These are phyloP conservation scores for Adiantum capillusveneris DNA, from an alignment of 75 land plant species.

Conservation along the genomic window DNA sequence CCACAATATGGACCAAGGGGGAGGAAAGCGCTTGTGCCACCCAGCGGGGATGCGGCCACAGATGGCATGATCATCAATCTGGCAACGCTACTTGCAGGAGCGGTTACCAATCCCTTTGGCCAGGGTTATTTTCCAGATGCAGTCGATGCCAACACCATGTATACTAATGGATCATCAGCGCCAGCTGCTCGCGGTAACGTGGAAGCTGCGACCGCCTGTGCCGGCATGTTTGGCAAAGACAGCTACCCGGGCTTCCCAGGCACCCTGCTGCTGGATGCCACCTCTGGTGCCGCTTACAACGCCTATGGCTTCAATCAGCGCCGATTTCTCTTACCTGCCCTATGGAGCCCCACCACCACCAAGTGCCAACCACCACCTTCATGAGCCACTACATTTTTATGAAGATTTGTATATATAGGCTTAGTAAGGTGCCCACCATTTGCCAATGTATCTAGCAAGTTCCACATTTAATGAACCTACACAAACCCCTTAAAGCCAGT, in stretches of 20 bases:
- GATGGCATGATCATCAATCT: constrained; percentile 35
- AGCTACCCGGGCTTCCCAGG: constrained; percentile 26
- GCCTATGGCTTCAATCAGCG: constrained; percentile 13
- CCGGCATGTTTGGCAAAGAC: constrained; percentile 12
- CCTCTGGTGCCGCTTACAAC: constrained; percentile 22
- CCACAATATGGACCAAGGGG: constrained; percentile 24
- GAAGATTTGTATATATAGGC: too few species aligned
- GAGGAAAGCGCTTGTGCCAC: constrained; percentile 21
- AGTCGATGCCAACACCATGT: too few species aligned
- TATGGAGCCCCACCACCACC: constrained; percentile 16
- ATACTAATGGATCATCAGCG: too few species aligned
- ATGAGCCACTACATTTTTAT: too few species aligned
- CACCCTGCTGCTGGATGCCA: constrained; percentile 4
- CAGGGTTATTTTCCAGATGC: constrained; percentile 15
- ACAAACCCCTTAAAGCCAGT: too few species aligned
- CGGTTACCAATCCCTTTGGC: constrained; percentile 22
- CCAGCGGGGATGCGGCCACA: constrained; percentile 17
- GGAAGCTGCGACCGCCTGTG: constrained; percentile 28
- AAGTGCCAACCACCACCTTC: constrained; percentile 2
- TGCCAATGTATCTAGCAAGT: too few species aligned
- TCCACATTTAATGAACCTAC: too few species aligned
- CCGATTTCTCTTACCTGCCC: constrained; percentile 13
- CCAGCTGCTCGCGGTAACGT: background rate
- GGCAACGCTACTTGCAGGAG: constrained; percentile 17
- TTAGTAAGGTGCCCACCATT: too few species aligned